Base-by-base conservation (phyloP, 345 rosid genomes). In the Salix exigua region DNA sequence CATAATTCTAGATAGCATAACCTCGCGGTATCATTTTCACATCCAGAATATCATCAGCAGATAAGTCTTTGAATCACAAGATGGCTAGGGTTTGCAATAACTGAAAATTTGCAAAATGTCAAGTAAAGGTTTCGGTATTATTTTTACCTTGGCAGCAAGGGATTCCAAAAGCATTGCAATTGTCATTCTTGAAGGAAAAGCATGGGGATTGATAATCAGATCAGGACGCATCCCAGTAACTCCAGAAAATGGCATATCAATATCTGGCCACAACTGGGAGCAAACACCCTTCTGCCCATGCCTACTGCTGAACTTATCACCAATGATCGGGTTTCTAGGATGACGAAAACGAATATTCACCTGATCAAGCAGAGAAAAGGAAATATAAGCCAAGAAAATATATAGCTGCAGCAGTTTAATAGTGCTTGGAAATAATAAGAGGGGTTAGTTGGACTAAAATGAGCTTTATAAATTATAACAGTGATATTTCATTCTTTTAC, bases 251-350 rank as follows among this genome's bases (percentile, higher is more conserved):
- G 99, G 99, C 99, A 96, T 96, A 75, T 96, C 96, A 68, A 91
- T 86, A 71, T 96, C 98, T 65, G 98, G 98, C 98, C 98, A 96
- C 68, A 96, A 73, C 40, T 96, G 99, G 33, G 99, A 96, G 85
- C 99, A 93, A 64, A 96, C 98, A 83, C 99, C 99, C 89, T 96
- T 96, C 82, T 93, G 98, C 37, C 99, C 98, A 74, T 96, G 99
- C 83, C 99, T 89, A 82, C 99, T 96, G 69, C 99, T 96, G 85
- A 96, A 96, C 80, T 93, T 96, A 83, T 96, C 99, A 81, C 99
- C 98, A 58, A 96, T 93, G 53, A 93, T 81, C 55, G 99, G 98
- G 76, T 91, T 89, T 86, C 99, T 92, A 19, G 96, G 90, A 83
- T 93, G 94, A 51, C 99, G 91, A 79, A 88, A 91, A 55, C 96